Percentiles rank a stretch among this genome's conserved stretches.
These are phyloP conservation scores for Anaeromyces robustus DNA, from an alignment of 192 early-diverging fungal genomes.

Conservation along the genomic window DNA sequence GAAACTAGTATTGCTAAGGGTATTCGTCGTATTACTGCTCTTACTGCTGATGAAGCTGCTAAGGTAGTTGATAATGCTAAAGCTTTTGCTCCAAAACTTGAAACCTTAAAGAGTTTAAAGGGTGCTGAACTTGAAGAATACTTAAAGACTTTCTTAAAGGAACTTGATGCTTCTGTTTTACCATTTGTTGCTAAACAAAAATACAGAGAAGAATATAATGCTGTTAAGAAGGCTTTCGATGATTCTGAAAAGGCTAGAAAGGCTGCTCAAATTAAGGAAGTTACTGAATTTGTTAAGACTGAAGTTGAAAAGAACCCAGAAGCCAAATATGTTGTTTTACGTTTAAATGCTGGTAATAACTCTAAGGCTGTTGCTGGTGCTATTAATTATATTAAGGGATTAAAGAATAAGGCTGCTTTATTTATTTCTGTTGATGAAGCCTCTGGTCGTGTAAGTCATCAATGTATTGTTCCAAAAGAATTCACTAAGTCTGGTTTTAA, in stretches of 20 bases:
- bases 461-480: slow-evolving; percentile 66
- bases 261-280: slow-evolving; percentile 67
- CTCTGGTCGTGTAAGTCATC: slow-evolving; percentile 55
- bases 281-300: slow-evolving; percentile 57
- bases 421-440: slow-evolving; percentile 58
- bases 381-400: slow-evolving; percentile 58
- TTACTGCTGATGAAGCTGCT: slow-evolving; percentile 83
- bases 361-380: slow-evolving; percentile 69
- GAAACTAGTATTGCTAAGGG: slow-evolving; percentile 90
- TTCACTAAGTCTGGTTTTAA: slow-evolving; percentile 63
- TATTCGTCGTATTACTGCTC: slow-evolving; percentile 83
- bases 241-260: slow-evolving; percentile 83
- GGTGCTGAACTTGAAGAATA: slow-evolving; percentile 52
- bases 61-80: slow-evolving; percentile 25
- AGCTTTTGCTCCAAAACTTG: slow-evolving; percentile 49
- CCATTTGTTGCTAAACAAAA: slow-evolving; percentile 63
- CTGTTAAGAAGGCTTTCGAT: slow-evolving; percentile 65
- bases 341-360: slow-evolving; percentile 58
- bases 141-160: slow-evolving; percentile 55
- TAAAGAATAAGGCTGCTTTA: slow-evolving; percentile 73
- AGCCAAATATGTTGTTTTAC: slow-evolving; percentile 31
- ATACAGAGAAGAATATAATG: slow-evolving; percentile 52
- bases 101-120: slow-evolving; percentile 32
- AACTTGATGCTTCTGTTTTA: slow-evolving; percentile 61
- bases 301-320: slow-evolving; percentile 53